Percentiles rank a stretch among this genome's conserved stretches.
phyloP scores from a whole-genome alignment of 176 grass and related monocot genomes.

The Ampelocalamus luodianensis region DNA sequence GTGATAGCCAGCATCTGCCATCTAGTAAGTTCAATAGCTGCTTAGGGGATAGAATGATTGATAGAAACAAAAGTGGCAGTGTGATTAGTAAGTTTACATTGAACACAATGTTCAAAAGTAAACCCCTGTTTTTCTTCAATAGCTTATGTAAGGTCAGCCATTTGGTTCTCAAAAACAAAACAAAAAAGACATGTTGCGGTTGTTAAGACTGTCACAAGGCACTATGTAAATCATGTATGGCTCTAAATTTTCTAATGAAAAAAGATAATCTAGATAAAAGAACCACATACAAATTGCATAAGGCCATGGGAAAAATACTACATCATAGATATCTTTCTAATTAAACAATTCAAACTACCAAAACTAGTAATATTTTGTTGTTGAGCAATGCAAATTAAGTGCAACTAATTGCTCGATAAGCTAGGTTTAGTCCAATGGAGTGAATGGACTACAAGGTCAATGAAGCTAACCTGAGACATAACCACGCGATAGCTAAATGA shows the following conservation, averaged over 20 bases:
- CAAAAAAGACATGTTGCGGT: not conserved
- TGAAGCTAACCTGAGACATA: slow-evolving; percentile 81
- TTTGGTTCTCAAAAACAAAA: not conserved
- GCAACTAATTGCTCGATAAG: not conserved
- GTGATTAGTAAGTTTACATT: slow-evolving; percentile 3
- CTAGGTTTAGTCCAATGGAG: not conserved
- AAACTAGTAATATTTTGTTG: not conserved
- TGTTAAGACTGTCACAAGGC: not conserved
- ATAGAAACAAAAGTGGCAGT: slow-evolving; percentile 22
- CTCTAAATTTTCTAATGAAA: not conserved
- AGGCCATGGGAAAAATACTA: not conserved
- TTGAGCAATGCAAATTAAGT: not conserved
- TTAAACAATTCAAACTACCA: not conserved
- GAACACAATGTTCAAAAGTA: slow-evolving; percentile 16
- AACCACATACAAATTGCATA: not conserved
- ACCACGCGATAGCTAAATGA: slow-evolving; percentile 88
- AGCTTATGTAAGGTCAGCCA: slow-evolving; percentile 10
- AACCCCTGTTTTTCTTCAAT: slow-evolving; percentile 17
- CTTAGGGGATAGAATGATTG: slow-evolving; percentile 43
- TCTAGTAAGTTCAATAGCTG: slow-evolving; percentile 60
- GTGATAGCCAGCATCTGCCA: slow-evolving; percentile 83
- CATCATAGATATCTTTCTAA: not conserved
- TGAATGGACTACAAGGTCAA: not conserved
- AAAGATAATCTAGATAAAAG: not conserved
- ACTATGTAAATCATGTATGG: not conserved